These are phyloP conservation scores for Senecio squalidus DNA, from an alignment of 140 eudicot species.

Conservation along the genomic window DNA sequence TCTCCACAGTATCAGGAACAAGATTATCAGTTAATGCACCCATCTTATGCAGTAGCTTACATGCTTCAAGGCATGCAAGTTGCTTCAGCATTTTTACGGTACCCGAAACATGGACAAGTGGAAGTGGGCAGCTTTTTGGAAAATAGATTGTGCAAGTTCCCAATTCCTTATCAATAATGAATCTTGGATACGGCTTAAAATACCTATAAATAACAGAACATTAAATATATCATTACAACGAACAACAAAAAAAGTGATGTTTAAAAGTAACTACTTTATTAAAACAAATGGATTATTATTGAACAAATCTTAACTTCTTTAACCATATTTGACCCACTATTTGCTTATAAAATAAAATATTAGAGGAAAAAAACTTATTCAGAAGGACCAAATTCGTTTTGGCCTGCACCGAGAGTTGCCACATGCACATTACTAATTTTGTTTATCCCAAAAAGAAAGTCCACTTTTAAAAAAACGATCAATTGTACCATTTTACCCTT, in stretches of 20 bases:
- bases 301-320: background rate
- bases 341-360: background rate
- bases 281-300: background rate
- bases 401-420: too few species aligned
- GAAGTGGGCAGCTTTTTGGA: constrained; percentile 73
- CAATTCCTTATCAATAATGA: constrained; percentile 32
- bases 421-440: too few species aligned
- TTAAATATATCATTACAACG: background rate
- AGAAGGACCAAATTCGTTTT: too few species aligned
- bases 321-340: background rate
- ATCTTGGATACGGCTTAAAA: constrained; percentile 77
- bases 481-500: too few species aligned
- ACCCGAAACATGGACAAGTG: constrained; percentile 34
- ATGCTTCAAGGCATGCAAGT: constrained; percentile 85
- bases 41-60: constrained; percentile 57
- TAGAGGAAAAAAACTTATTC: too few species aligned
- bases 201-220: constrained; percentile 40
- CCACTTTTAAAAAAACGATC: too few species aligned
- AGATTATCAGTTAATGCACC: constrained; percentile 81
- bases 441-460: too few species aligned
- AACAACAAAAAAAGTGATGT: too few species aligned
- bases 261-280: too few species aligned
- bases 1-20: constrained; percentile 70
- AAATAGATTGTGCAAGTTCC: constrained; percentile 48
- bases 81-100: constrained; percentile 50